Evolutionary conservation across 73 alveolate species (phyloP), one percentile per base, ranked within the genome.

Genomic region (Paramecium sonneborni): DNA sequence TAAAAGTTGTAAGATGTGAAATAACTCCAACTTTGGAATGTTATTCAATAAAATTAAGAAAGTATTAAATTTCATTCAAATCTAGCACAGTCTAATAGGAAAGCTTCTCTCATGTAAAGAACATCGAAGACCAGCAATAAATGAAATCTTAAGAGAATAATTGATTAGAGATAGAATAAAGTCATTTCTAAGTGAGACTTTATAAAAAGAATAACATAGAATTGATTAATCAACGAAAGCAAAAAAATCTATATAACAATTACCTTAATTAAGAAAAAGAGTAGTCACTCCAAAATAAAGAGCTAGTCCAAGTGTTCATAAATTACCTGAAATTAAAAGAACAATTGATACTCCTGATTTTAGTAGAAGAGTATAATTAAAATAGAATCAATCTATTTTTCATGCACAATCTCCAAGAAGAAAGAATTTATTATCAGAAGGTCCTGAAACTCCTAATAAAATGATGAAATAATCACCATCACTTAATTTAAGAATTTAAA

Each of bases 81-180:
- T 37, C 87, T 37, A 74, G 93, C 95, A 88, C 37, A 89, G 87
- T 32, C 90, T 97, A 18, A 92, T 97, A 2, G 93, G 94, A 24
- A 76, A 39, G 11, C 82, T 97, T 39, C 96, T 97, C 23, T 88
- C 92, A 28, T 57, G 88, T 12, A 97, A 96, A 52, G 97, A 98
- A n/a, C 85, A 92, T 57, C 95, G 96, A 52, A 67, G 99, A 70
- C 99, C 99, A 44, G 79, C 92, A 67, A 95, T 93, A 6, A 94
- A 96, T 89, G 95, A 95, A 82, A 94, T 97, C 9, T 92, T 97
- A 88, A 95, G 96, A 56, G 85, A 79, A 57, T 94, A 93, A 14
- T 28, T 96, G 35, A 89, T 96, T 38, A 58, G 93, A 10, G 94
- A 95, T 20, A 94, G 98, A 85, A 93, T 92, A 9, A 95, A 95